A percentile compares a stretch with the other conserved stretches of the same genome.
These are phyloP conservation scores for Spizellomyces punctatus DNA, from an alignment of 192 early-diverging fungal genomes.

Conservation along the genomic window DNA sequence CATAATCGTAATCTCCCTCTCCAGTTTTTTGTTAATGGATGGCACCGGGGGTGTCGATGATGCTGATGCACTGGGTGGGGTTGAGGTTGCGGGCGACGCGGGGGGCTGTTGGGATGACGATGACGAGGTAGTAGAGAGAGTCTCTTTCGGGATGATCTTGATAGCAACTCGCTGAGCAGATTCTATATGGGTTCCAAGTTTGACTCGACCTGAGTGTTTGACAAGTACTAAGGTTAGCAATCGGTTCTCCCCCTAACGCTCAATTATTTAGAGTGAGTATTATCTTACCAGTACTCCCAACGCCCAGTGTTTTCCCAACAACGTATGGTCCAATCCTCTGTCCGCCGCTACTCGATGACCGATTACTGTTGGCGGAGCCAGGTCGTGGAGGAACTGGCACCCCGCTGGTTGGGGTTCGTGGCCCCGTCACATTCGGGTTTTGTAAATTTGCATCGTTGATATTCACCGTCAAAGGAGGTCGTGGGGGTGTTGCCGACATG, in stretches of 20 bases:
- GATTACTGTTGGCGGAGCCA: background rate
- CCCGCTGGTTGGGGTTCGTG: background rate
- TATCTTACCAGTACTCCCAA: slow-evolving; percentile 54
- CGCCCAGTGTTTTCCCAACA: slow-evolving; percentile 57
- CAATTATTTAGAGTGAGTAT: background rate
- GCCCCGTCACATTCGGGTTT: background rate
- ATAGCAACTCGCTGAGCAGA: slow-evolving; percentile 53
- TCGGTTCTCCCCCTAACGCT: background rate
- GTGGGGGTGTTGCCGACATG: no score
- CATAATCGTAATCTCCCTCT: slow-evolving; percentile 65
- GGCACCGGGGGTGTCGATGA: background rate
- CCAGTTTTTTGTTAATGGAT: slow-evolving; percentile 50
- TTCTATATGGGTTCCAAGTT: slow-evolving; percentile 54
- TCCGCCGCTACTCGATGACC: slow-evolving; percentile 1
- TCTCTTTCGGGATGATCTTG: slow-evolving; percentile 57
- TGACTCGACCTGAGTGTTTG: slow-evolving; percentile 46
- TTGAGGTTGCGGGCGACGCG: background rate
- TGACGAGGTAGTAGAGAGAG: slow-evolving; percentile 13
- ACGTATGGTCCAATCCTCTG: slow-evolving; percentile 56
- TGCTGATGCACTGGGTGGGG: background rate
- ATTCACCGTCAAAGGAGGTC: no score
- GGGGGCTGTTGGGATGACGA: background rate
- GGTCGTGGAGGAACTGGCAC: background rate
- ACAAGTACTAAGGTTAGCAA: background rate
- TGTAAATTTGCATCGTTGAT: no score